Conservation (phyloP, 2,329 filamentous ascomycete genomes). For the Phyllosticta citrichinensis region DNA sequence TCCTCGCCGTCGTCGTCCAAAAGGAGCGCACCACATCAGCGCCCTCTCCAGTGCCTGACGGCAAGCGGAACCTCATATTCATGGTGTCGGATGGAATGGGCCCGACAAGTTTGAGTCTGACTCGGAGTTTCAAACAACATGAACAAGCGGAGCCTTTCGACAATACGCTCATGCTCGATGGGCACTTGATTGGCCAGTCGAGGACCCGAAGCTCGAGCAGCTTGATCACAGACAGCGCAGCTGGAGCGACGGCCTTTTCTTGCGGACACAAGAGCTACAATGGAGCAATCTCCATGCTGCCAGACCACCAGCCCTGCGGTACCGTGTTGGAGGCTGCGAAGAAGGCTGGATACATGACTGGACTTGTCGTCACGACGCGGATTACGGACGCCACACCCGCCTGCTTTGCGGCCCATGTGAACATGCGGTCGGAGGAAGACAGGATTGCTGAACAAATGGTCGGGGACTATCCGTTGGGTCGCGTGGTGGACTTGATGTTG, state of each 20-base stretch:
- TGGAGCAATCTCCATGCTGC: constrained; percentile 82
- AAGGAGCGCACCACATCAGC: constrained; percentile 39
- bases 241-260: constrained; percentile 93
- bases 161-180: constrained; percentile 70
- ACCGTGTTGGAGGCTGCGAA: constrained; percentile 92
- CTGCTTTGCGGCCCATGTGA: constrained; percentile 84
- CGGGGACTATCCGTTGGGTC: constrained; percentile 75
- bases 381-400: constrained; percentile 95
- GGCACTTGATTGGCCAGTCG: constrained; percentile 82
- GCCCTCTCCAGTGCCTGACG: constrained; percentile 30
- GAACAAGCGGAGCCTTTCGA: constrained; percentile 61
- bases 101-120: constrained; percentile 78
- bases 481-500: constrained; percentile 83
- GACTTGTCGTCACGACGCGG: constrained; percentile 87
- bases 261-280: constrained; percentile 95
- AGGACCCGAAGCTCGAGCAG: constrained; percentile 76
- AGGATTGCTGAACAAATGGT: constrained; percentile 87
- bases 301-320: constrained; percentile 77
- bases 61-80: constrained; percentile 91
- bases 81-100: constrained; percentile 99
- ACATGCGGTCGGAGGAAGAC: constrained; percentile 71
- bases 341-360: constrained; percentile 81
- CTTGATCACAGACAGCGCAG: constrained; percentile 87
- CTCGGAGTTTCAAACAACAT: constrained; percentile 75
- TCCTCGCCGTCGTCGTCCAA: constrained; percentile 75